A percentile compares a stretch with the other conserved stretches of the same genome.
Evolutionary conservation across 2,329 filamentous ascomycete species (phyloP).

Genomic region (Alternaria panax): DNA sequence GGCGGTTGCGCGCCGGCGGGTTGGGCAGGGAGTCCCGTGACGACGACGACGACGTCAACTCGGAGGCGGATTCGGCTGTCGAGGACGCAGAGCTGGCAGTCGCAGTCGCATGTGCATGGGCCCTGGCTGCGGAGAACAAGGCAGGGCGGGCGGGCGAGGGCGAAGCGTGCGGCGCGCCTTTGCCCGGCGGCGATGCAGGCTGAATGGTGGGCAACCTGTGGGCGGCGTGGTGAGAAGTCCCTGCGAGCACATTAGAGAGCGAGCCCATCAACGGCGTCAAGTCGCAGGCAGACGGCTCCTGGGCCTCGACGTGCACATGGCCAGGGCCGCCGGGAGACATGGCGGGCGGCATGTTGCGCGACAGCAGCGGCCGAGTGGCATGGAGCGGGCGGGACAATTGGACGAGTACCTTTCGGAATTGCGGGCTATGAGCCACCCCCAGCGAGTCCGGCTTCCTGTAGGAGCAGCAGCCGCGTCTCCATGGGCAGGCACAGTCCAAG

Average conservation of each 20-base stretch:
- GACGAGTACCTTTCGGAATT: constrained; percentile 25
- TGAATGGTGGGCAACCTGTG: constrained; percentile 37
- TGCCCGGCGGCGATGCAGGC: constrained; percentile 35
- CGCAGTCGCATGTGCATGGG: constrained; percentile 39
- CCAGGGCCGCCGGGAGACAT: constrained; percentile 28
- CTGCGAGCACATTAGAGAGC: constrained; percentile 36
- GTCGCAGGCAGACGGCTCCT: constrained; percentile 18
- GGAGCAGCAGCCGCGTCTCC: constrained; percentile 44
- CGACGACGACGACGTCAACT: constrained; percentile 42
- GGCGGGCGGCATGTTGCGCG: constrained; percentile 26
- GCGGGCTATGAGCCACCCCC: constrained; percentile 42
- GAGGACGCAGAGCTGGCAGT: constrained; percentile 37
- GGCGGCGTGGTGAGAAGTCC: constrained; percentile 20
- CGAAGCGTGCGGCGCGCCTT: constrained; percentile 35
- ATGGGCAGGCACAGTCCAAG: constrained; percentile 42
- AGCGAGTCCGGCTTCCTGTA: constrained; percentile 44
- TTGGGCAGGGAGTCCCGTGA: constrained; percentile 40
- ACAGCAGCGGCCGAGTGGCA: constrained; percentile 27
- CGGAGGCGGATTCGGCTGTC: constrained; percentile 33
- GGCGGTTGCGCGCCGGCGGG: constrained; percentile 30
- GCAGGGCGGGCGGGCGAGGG: constrained; percentile 22
- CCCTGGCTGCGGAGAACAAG: constrained; percentile 17
- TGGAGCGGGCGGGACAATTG: constrained; percentile 25
- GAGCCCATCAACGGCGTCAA: constrained; percentile 17
- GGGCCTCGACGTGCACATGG: constrained; percentile 15